Evolutionary conservation across 2,329 filamentous ascomycete species (phyloP), one percentile per base, ranked within the genome.

Genomic region (Scleromitrula shiraiana): DNA sequence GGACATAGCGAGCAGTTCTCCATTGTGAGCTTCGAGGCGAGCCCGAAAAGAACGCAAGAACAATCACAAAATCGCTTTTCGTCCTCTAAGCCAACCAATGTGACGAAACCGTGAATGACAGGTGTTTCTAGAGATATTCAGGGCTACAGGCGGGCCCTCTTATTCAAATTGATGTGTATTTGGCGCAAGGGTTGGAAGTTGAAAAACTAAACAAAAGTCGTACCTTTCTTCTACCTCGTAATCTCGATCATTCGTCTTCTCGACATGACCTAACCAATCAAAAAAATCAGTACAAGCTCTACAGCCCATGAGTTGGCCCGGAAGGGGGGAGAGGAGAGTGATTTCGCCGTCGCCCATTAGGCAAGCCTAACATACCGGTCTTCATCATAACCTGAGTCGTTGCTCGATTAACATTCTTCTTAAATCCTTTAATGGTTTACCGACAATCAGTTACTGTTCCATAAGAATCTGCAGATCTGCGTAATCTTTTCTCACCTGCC

Each of bases 381-480:
- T 98, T 98, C 91, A 98, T 97, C 88, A 98, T 96, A 54, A 97
- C 91, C 82, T 96, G 90, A 72, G 94, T 98, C 70, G 91, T 96
- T 62, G 91, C 91, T 73, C 93, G 88, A 75, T 93, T 91, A 74
- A 97, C 90, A 82, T 94, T 94, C 70, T 95, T 95, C 74, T 93
- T 89, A 74, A 89, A 91, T 56, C 84, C 84, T 85, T 35, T 27
- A 35, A 7, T 19, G 12, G 14, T 2, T 12, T 8, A 22, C n/a
- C n/a, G 2, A 39, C 29, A 7, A 14, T 47, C 27, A 47, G 45
- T 10, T 17, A 26, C n/a, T n/a, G 10, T 24, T 26, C 8, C 20
- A 33, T 26, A 15, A 23, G 62, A n/a, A 29, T 41, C 10, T 6
- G 27, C 26, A 15, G 63, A 62, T 59, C 59, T 61, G 59, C 50